Evolutionary conservation across 176 grass and related monocot species (phyloP).

Genomic region (Oryza longistaminata): DNA sequence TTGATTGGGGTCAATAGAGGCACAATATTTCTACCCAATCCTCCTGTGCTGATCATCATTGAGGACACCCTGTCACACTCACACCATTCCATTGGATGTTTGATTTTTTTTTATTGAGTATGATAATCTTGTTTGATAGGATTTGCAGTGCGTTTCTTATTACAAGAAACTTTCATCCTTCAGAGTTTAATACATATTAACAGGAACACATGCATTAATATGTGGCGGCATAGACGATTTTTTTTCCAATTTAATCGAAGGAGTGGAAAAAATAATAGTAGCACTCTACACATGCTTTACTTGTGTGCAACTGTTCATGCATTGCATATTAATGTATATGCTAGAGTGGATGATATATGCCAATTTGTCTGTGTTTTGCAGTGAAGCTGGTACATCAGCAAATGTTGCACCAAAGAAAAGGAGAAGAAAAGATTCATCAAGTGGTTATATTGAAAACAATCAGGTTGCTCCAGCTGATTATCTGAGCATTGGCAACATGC

Average conservation of each 20-base stretch:
- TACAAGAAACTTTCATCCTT: conserved; percentile 2
- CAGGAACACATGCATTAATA: neutral
- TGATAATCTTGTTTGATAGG: conserved; percentile 26
- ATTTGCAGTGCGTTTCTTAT: neutral
- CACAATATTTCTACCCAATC: conserved; percentile 8
- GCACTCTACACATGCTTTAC: neutral
- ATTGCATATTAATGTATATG: conserved; percentile 14
- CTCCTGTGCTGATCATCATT: neutral
- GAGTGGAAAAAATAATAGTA: conserved; percentile 8
- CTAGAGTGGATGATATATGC: conserved; percentile 23
- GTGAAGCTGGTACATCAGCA: conserved; percentile 57
- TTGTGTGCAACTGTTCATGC: neutral
- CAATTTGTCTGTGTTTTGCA: conserved; percentile 45
- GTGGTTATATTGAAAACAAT: conserved; percentile 44
- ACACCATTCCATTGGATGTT: conserved; percentile 1
- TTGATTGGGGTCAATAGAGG: conserved; percentile 3
- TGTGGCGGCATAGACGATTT: conserved; percentile 9
- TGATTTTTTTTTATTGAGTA: conserved; percentile 39
- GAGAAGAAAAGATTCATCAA: conserved; percentile 80
- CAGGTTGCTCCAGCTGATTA: conserved; percentile 51
- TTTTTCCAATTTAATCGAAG: conserved; percentile 28
- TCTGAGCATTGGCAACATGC: conserved; percentile 36
- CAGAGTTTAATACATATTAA: neutral
- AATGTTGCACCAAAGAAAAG: conserved; percentile 73
- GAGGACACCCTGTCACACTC: conserved; percentile 6